Evolutionary conservation across 2,329 filamentous ascomycete genomes (phyloP).

Genomic region (Mycosphaerella arachidis): DNA sequence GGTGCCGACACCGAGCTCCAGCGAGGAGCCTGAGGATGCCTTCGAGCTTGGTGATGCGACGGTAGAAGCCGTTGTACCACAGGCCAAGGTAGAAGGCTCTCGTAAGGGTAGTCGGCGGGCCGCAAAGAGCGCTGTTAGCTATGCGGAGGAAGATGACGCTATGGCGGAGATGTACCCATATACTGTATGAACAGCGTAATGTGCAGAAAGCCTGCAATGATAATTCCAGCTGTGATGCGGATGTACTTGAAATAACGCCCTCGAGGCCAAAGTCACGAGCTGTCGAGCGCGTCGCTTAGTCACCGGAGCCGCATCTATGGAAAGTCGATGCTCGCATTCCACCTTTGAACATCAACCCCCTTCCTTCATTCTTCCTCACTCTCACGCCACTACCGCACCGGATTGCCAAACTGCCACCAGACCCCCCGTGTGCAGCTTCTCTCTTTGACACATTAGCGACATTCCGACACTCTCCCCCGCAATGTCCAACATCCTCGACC

Average conservation of each 20-base stretch:
- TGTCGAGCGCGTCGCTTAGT: not conserved
- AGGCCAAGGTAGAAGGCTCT: slow-evolving; percentile 9
- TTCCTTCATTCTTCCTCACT: not conserved
- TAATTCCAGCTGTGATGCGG: too few relatives aligned
- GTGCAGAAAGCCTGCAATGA: too few relatives aligned
- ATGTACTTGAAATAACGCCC: too few relatives aligned
- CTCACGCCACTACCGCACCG: not conserved
- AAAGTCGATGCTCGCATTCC: not conserved
- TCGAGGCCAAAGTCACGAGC: not conserved
- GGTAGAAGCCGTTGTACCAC: slow-evolving; percentile 1
- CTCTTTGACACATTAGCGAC: not conserved
- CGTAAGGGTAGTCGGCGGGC: slow-evolving; percentile 13
- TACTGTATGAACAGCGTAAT: too few relatives aligned
- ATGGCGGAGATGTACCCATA: too few relatives aligned
- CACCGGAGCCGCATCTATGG: not conserved
- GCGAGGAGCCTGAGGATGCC: slow-evolving; percentile 9
- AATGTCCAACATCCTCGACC: slow-evolving; percentile 43
- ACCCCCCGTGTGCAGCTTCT: not conserved
- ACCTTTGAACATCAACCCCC: not conserved
- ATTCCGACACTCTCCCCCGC: not conserved
- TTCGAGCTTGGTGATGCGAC: slow-evolving; percentile 4
- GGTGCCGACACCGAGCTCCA: slow-evolving; percentile 17
- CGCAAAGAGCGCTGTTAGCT: slow-evolving; percentile 18
- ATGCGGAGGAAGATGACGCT: slow-evolving; percentile 14
- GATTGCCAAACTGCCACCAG: not conserved